A percentile compares a stretch with the other conserved stretches of the same genome.
These are phyloP conservation scores for Lactifluus pinguis DNA, from an alignment of 768 basidiomycete genomes.

Conservation along the genomic window DNA sequence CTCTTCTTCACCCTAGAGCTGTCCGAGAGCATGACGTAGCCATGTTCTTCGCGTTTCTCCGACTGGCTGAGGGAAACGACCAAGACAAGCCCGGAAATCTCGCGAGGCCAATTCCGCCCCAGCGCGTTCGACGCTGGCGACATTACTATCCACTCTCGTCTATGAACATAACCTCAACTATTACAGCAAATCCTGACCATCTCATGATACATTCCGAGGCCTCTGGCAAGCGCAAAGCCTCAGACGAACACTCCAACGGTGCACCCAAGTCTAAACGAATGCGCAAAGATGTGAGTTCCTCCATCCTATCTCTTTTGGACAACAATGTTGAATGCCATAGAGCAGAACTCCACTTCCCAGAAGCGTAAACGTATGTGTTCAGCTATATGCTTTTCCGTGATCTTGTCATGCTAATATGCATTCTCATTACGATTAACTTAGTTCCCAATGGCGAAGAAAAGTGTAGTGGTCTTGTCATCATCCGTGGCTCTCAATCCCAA, in stretches of 20 bases:
- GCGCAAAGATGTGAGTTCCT: constrained; percentile 17
- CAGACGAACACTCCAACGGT: constrained; percentile 13
- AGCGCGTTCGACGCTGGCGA: constrained; percentile 3
- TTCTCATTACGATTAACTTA: constrained; percentile 26
- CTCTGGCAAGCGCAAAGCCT: constrained; percentile 15
- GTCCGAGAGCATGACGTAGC: no score
- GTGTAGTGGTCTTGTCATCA: constrained; percentile 54
- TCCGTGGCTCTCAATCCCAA: constrained; percentile 41
- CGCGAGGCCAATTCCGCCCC: constrained; percentile 6
- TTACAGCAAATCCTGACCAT: neutral
- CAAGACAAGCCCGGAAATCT: constrained; percentile 1
- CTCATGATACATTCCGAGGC: constrained; percentile 15
- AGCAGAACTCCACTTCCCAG: constrained; percentile 28
- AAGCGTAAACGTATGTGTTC: constrained; percentile 52
- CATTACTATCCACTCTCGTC: neutral
- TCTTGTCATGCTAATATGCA: constrained; percentile 16
- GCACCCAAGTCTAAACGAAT: constrained; percentile 12
- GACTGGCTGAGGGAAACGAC: neutral
- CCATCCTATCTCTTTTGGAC: neutral
- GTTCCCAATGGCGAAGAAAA: constrained; percentile 53
- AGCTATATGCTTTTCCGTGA: constrained; percentile 24
- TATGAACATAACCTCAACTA: constrained; percentile 11
- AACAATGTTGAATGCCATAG: neutral
- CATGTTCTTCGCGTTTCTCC: no score
- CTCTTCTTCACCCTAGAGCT: no score